Evolutionary conservation across 2,329 filamentous ascomycete species (phyloP), one percentile per base, ranked within the genome.

Genomic region (Trichoderma sp.): DNA sequence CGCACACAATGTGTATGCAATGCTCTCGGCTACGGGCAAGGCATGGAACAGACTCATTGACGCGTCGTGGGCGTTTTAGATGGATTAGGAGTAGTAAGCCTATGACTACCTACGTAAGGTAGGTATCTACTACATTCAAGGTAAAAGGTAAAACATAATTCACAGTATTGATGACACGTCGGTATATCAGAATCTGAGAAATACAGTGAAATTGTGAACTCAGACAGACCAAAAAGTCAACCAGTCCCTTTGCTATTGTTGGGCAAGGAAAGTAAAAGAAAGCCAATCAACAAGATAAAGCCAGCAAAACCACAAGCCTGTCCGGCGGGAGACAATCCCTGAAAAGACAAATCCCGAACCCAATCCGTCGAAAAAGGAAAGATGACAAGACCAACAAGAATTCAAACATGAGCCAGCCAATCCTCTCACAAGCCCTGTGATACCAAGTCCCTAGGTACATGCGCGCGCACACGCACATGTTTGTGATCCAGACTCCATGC

Each of bases 401-500:
- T 58, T 44, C 48, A 62, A 62, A 54, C 41, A 62, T 34, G 41
- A 55, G 59, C 59, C 41, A 55, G 26, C 50, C 59, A 45, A 44
- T 39, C 45, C 50, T 55, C 50, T 62, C 59, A 54, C 50, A 56
- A 55, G 39, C 57, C 48, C 52, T 43, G 41, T 60, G 6, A 63
- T 57, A 63, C 61, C 52, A 63, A 52, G 52, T 64, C 55, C 62
- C 34, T 52, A 43, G 30, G 62, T 59, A 45, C 45, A 51, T 41
- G 47, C 26, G 59, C 39, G 59, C 59, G n/a, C 45, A 43, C 34
- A 43, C 34, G 59, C 58, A 39, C 48, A 44, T 63, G 59, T 55
- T 54, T 47, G 52, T 63, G 58, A 72, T 73, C 73, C 71, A 72
- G 71, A 74, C 73, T 72, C 73, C 71, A 41, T 50, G 47, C 71